These are phyloP conservation scores for Cenchrus purpureus DNA, from an alignment of 176 grass and related monocot species.

Conservation along the genomic window DNA sequence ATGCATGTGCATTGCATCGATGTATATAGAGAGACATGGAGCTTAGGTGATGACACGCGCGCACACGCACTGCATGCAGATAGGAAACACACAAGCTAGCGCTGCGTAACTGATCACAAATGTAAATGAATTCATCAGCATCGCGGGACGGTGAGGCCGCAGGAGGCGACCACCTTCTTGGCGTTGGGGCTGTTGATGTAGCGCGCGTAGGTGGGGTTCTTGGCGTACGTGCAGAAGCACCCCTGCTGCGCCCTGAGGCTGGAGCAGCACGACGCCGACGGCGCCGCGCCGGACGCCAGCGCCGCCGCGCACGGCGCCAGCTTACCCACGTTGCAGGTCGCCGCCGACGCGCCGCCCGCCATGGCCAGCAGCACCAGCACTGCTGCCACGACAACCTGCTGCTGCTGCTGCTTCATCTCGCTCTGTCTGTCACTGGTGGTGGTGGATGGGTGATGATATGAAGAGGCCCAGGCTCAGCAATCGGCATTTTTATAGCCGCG, in stretches of 20 bases:
- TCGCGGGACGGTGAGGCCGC: background rate
- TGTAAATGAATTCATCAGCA: conserved; percentile 7
- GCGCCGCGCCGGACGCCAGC: background rate
- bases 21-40: too few relatives aligned
- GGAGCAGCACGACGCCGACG: conserved; percentile 31
- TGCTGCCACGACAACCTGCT: background rate
- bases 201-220: background rate
- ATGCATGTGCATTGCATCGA: too few relatives aligned
- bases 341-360: background rate
- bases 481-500: too few relatives aligned
- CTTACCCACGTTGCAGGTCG: conserved; percentile 18
- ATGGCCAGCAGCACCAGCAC: background rate
- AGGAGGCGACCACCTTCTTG: background rate
- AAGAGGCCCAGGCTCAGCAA: too few relatives aligned
- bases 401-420: background rate
- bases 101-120: too few relatives aligned
- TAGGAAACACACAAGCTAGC: too few relatives aligned
- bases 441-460: too few relatives aligned
- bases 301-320: conserved; percentile 35
- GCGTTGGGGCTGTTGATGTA: conserved; percentile 50
- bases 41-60: too few relatives aligned
- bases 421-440: too few relatives aligned
- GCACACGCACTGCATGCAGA: too few relatives aligned
- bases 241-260: conserved; percentile 27
- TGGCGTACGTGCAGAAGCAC: conserved; percentile 49